These are phyloP conservation scores for Talaromyces amestolkiae DNA, from an alignment of 2,329 filamentous ascomycete genomes.

Conservation along the genomic window DNA sequence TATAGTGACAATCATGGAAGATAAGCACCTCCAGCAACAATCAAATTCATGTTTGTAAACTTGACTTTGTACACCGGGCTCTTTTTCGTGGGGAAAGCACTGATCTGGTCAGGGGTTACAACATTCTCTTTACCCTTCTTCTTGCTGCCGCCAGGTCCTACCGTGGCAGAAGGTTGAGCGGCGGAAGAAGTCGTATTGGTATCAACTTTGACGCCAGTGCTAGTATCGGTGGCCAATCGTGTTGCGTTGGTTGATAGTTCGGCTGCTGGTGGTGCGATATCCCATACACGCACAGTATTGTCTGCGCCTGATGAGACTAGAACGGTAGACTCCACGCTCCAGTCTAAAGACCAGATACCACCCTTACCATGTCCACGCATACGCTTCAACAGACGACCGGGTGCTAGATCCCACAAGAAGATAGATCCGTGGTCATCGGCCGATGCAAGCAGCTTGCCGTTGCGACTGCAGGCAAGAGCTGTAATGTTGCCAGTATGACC, in stretches of 20 bases:
- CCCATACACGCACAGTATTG: conserved; percentile 91
- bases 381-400: conserved; percentile 81
- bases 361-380: conserved; percentile 92
- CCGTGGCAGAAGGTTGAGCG: conserved; percentile 44
- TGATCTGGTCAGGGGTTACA: conserved; percentile 89
- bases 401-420: conserved; percentile 89
- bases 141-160: conserved; percentile 45
- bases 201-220: conserved; percentile 51
- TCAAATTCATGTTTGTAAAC: conserved; percentile 93
- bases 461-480: conserved; percentile 77
- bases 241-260: conserved; percentile 56
- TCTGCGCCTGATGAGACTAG: conserved; percentile 89
- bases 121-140: conserved; percentile 89
- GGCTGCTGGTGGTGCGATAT: conserved; percentile 71
- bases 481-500: conserved; percentile 88
- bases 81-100: conserved; percentile 93
- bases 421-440: conserved; percentile 87
- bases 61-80: conserved; percentile 88
- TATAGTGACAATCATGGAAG: conserved; percentile 42
- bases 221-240: conserved; percentile 51
- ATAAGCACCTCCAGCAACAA: conserved; percentile 76
- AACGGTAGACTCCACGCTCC: conserved; percentile 87
- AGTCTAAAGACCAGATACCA: conserved; percentile 89
- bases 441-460: conserved; percentile 86
- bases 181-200: conserved; percentile 49